These are phyloP conservation scores for Agrostemma githago DNA, from an alignment of 148 eudicot genomes.

Conservation along the genomic window DNA sequence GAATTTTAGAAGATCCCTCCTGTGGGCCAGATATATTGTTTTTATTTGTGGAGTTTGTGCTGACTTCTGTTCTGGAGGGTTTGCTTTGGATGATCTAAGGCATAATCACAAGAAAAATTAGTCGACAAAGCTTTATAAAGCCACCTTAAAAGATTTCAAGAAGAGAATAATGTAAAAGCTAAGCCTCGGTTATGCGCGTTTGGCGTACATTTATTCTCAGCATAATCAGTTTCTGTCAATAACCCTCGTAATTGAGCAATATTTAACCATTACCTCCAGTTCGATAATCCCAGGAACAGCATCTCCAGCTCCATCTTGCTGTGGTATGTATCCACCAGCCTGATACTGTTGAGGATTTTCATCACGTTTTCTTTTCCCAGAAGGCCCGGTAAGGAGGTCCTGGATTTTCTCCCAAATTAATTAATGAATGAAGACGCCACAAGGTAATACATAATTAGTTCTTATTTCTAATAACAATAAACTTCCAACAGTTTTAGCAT, in stretches of 20 bases:
- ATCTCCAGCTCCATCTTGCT: slow-evolving; percentile 89
- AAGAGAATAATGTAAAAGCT: neutral
- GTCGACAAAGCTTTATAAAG: neutral
- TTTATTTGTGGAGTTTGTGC: slow-evolving; percentile 16
- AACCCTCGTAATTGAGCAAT: neutral
- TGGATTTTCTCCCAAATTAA: slow-evolving; percentile 29
- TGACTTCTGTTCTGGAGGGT: slow-evolving; percentile 16
- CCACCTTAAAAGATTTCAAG: neutral
- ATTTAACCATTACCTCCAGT: slow-evolving; percentile 35
- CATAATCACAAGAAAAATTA: slow-evolving; percentile 13
- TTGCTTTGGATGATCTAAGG: slow-evolving; percentile 45
- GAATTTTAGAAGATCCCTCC: slow-evolving; percentile 42
- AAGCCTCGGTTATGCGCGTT: neutral
- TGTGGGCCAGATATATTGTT: slow-evolving; percentile 21
- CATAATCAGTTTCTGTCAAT: neutral
- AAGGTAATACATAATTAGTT: slow-evolving; percentile 1
- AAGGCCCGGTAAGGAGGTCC: slow-evolving; percentile 64
- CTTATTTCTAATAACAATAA: neutral
- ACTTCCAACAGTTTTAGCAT: neutral
- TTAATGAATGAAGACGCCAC: neutral
- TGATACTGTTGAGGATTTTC: slow-evolving; percentile 55
- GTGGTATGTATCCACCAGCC: slow-evolving; percentile 72
- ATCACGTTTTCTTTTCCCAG: slow-evolving; percentile 84
- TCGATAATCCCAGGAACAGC: slow-evolving; percentile 37
- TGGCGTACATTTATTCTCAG: neutral